phyloP scores from a whole-genome alignment of 768 basidiomycete genomes.

The Rhodotorula babjevae region DNA sequence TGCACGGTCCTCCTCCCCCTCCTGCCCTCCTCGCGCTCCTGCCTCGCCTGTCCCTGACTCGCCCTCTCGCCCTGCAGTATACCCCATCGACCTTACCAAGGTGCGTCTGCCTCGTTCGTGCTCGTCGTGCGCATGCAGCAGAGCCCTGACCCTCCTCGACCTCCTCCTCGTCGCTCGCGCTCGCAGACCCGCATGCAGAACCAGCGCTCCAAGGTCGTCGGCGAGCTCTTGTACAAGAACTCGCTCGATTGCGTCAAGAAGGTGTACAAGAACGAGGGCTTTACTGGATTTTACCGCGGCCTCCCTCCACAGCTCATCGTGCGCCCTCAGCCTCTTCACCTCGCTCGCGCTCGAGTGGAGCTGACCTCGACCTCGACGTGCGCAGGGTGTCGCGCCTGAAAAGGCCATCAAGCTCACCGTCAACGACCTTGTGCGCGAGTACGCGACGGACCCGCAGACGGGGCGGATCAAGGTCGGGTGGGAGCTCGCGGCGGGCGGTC shows the following conservation, averaged over 20 bases:
- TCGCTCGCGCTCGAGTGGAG: neutral
- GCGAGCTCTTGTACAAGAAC: conserved; percentile 94
- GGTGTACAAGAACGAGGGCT: conserved; percentile 90
- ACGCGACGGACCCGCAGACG: conserved; percentile 87
- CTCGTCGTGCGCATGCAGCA: too few relatives aligned
- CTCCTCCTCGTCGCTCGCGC: neutral
- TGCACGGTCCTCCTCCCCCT: neutral
- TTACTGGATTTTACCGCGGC: conserved; percentile 92
- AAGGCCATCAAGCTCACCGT: conserved; percentile 98
- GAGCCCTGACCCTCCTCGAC: neutral
- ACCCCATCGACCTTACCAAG: conserved; percentile 58
- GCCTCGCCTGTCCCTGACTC: too few relatives aligned
- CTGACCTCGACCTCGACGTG: neutral
- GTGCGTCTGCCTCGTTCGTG: neutral
- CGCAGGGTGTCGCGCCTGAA: conserved; percentile 86
- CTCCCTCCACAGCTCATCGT: conserved; percentile 90
- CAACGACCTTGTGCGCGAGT: conserved; percentile 79
- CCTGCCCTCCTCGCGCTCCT: neutral
- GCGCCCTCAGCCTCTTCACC: conserved; percentile 38
- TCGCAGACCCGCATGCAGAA: conserved; percentile 77
- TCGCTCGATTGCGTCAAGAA: conserved; percentile 88
- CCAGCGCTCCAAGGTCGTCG: conserved; percentile 91
- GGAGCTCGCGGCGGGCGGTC: conserved; percentile 87
- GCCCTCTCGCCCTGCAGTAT: conserved; percentile 53
- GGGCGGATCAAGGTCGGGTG: conserved; percentile 85